Base-by-base conservation (phyloP, 352 stramenopile species). In the Phytophthora hibernalis region DNA sequence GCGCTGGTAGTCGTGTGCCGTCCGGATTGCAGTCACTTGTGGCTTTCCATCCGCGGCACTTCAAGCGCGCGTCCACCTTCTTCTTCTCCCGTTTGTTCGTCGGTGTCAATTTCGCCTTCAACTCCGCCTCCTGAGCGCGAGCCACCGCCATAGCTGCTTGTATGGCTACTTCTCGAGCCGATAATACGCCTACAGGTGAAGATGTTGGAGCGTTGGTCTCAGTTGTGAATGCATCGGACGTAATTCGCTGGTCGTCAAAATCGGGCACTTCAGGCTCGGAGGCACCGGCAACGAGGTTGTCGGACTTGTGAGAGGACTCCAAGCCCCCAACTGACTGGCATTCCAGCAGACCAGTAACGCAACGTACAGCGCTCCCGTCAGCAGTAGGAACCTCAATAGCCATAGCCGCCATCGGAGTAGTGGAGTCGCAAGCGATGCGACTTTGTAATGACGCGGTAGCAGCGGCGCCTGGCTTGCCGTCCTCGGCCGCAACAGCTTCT, bases 1-100 rank as follows among this genome's bases (percentile, higher is more conserved):
- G 21, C 31, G 48, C 28, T n/a, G 61, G 53, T 3, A 50, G 33
- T n/a, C 70, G 52, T 13, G 24, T 13, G 5, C 65, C 70, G 18
- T 71, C 42, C 15, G 70, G 61, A 13, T 63, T 38, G 44, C 70
- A 78, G 13, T 64, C 61, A 16, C 40, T 20, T 5, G 70, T 78
- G 24, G 61, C 55, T 8, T 67, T 68, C 65, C 65, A 75, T 0
- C 70, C 70, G 12, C 71, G 51, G 52, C 70, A 78, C 5, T 56
- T 63, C 26, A 78, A 56, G 3, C 60, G 55, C 20, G 63, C 55
- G 35, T 66, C 50, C 12, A 71, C 38, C 18, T 48, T 68, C 8
- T 68, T 42, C 26, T 64, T 65, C 20, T 75, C 59, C 11, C 60
- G 54, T 38, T 71, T 65, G 26, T 56, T 35, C 10, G 63, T 54